Percentiles rank a stretch among this genome's conserved stretches.
Conservation (phyloP, 2,329 filamentous ascomycete genomes). For the Dactylellina haptotyla region DNA sequence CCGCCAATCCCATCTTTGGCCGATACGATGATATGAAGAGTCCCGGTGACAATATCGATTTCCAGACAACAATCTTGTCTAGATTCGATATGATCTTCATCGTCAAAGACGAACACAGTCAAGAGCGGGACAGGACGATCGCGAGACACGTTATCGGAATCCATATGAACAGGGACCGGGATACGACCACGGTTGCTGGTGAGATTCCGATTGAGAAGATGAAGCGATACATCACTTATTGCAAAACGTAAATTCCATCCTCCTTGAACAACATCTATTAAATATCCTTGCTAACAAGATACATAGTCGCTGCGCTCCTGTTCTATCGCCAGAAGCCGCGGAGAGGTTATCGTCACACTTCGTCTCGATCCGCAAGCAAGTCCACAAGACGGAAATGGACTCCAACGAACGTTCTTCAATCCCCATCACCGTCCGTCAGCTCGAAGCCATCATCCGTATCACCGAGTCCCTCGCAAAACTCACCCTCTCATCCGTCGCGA, state of each 20-base stretch:
- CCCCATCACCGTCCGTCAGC: constrained; percentile 94
- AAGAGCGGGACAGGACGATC: constrained; percentile 88
- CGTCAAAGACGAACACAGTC: constrained; percentile 91
- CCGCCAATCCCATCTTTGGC: constrained; percentile 96
- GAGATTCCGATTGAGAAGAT: constrained; percentile 96
- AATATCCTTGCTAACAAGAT: constrained; percentile 52
- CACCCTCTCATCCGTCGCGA: constrained; percentile 83
- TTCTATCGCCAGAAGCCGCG: constrained; percentile 86
- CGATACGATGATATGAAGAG: constrained; percentile 98
- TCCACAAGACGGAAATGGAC: constrained; percentile 88
- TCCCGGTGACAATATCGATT: constrained; percentile 98
- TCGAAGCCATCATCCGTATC: constrained; percentile 97
- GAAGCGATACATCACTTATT: constrained; percentile 96
- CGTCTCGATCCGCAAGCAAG: constrained; percentile 92
- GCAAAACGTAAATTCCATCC: constrained; percentile 75
- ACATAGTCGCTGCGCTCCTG: constrained; percentile 83
- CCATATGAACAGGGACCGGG: constrained; percentile 82
- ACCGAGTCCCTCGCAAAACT: constrained; percentile 95
- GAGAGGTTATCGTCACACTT: constrained; percentile 98
- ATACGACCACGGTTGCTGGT: constrained; percentile 72
- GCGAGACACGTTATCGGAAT: constrained; percentile 97
- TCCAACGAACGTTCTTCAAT: constrained; percentile 91
- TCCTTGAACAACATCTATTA: constrained; percentile 57
- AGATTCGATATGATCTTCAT: constrained; percentile 99
- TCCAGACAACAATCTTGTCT: constrained; percentile 96